Evolutionary conservation across 208 protist genomes (phyloP).

Genomic region (Blechomonas ayalai): DNA sequence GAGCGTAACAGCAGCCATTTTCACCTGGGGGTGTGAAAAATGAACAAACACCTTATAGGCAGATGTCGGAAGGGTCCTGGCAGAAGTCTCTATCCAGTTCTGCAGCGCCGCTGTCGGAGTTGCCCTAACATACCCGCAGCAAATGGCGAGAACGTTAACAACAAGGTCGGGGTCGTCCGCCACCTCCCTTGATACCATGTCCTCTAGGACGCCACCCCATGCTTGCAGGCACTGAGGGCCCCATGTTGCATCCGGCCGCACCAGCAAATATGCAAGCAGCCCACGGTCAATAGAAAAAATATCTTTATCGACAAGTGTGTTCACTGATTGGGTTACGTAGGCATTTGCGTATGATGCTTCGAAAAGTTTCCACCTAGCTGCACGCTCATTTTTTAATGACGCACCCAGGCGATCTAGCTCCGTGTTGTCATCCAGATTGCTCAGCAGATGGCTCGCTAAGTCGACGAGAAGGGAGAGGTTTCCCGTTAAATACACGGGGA

Average conservation of each 20-base stretch:
- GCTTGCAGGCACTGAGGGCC: slow-evolving; percentile 33
- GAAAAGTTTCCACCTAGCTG: slow-evolving; percentile 33
- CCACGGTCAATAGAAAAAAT: slow-evolving; percentile 75
- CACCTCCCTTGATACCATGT: slow-evolving; percentile 42
- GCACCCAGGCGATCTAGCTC: slow-evolving; percentile 12
- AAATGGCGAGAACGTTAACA: slow-evolving; percentile 42
- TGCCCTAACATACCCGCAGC: slow-evolving; percentile 39
- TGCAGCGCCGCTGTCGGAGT: slow-evolving; percentile 28
- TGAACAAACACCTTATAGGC: slow-evolving; percentile 33
- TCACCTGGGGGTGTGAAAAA: slow-evolving; percentile 15
- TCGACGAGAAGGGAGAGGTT: slow-evolving; percentile 51
- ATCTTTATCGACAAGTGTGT: slow-evolving; percentile 73
- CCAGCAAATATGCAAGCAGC: slow-evolving; percentile 31
- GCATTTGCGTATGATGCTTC: slow-evolving; percentile 50
- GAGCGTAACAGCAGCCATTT: slow-evolving; percentile 31
- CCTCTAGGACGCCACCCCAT: slow-evolving; percentile 47
- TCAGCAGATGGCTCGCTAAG: slow-evolving; percentile 12
- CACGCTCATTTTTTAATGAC: slow-evolving; percentile 37
- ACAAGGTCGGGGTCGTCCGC: slow-evolving; percentile 56
- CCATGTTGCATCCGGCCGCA: slow-evolving; percentile 29
- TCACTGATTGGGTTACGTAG: slow-evolving; percentile 47
- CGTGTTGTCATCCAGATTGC: slow-evolving; percentile 11
- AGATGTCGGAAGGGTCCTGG: slow-evolving; percentile 25
- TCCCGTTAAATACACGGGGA: slow-evolving; percentile 64
- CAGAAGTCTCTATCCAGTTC: slow-evolving; percentile 35